Conservation (phyloP, 306 rosid genomes). For the Biancaea sappan region DNA sequence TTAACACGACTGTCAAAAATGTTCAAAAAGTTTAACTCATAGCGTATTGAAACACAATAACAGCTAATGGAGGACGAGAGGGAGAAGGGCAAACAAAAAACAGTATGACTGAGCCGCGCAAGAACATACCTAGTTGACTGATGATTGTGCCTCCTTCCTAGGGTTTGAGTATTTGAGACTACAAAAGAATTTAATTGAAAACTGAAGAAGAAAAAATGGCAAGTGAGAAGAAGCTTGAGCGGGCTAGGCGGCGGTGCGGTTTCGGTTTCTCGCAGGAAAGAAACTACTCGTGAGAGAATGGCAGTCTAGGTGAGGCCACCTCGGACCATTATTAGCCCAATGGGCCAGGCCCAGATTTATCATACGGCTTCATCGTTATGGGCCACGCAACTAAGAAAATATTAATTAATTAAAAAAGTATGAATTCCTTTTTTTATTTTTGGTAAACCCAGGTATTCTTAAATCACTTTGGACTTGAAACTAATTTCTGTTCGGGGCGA, state of each 20-base stretch:
- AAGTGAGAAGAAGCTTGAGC: background rate
- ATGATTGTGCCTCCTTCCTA: background rate
- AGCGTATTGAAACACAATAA: background rate
- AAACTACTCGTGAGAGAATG: background rate
- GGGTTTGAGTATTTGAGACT: background rate
- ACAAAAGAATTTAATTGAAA: background rate
- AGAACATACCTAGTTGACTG: constrained; percentile 1
- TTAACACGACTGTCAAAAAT: too few species aligned
- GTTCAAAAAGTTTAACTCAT: background rate
- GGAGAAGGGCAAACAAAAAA: background rate
- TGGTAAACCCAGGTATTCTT: too few species aligned
- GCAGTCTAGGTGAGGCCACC: background rate
- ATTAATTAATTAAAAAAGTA: too few species aligned
- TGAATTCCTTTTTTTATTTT: too few species aligned
- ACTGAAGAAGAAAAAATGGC: background rate
- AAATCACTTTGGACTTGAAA: too few species aligned
- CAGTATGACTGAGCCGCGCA: background rate
- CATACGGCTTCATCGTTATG: background rate
- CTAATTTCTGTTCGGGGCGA: too few species aligned
- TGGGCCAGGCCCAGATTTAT: background rate
- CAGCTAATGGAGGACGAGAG: background rate
- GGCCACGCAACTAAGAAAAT: too few species aligned
- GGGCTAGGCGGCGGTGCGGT: background rate
- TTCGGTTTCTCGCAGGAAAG: background rate
- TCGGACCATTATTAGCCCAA: background rate